Conservation (phyloP, 495 filamentous ascomycete genomes). For the Penicillium ucsense region DNA sequence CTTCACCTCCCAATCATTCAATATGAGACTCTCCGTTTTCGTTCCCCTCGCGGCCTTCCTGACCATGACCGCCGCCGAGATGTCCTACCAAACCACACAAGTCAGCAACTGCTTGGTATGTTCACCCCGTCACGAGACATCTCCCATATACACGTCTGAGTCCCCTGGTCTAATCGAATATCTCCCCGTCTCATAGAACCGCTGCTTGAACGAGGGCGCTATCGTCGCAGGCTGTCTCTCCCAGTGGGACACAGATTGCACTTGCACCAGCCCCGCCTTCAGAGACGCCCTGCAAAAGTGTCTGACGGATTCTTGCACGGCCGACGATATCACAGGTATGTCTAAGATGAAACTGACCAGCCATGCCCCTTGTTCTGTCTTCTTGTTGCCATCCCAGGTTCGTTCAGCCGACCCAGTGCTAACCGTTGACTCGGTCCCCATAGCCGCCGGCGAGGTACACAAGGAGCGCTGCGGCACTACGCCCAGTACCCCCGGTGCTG, state of each 20-base stretch:
- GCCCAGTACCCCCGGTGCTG: background rate
- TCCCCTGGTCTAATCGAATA: background rate
- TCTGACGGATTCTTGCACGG: slow-evolving; percentile 8
- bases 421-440: no score
- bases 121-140: background rate
- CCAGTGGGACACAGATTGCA: slow-evolving; percentile 7
- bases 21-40: slow-evolving; percentile 21
- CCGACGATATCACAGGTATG: slow-evolving; percentile 9
- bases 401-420: no score
- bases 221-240: slow-evolving; percentile 12
- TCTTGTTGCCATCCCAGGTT: no score
- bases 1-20: background rate
- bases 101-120: slow-evolving; percentile 14
- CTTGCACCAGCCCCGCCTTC: slow-evolving; percentile 12
- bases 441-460: slow-evolving; percentile 11
- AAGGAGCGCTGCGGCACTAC: slow-evolving; percentile 9
- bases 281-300: slow-evolving; percentile 10
- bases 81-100: background rate
- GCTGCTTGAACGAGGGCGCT: slow-evolving; percentile 11
- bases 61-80: slow-evolving; percentile 11
- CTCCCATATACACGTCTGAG: background rate
- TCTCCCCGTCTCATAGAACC: slow-evolving; percentile 3
- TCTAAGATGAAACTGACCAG: background rate
- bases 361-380: no score
- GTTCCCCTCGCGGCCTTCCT: slow-evolving; percentile 17